These are phyloP conservation scores for Hypoxylon sp. DNA, from an alignment of 2,329 filamentous ascomycete species.

Conservation along the genomic window DNA sequence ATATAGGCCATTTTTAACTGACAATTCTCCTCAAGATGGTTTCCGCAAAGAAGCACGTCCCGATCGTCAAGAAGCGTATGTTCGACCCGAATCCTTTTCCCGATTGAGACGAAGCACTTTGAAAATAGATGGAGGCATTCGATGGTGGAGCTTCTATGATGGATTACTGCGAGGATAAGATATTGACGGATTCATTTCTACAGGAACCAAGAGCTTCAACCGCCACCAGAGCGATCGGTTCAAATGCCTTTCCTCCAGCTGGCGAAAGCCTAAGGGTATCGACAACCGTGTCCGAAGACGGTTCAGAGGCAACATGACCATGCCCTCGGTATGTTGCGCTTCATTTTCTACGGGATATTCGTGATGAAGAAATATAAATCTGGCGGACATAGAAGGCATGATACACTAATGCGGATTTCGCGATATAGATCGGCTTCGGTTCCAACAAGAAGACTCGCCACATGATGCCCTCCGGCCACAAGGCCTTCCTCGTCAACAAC, in stretches of 20 bases:
- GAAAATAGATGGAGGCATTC: slow-evolving; percentile 3
- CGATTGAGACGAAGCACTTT: slow-evolving; percentile 26
- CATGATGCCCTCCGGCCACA: slow-evolving; percentile 99
- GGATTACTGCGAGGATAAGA: slow-evolving; percentile 6
- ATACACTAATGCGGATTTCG: slow-evolving; percentile 39
- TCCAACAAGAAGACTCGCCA: slow-evolving; percentile 99
- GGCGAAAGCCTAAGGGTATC: slow-evolving; percentile 99
- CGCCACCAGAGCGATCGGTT: slow-evolving; percentile 98
- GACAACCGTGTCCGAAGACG: slow-evolving; percentile 97
- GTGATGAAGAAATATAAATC: neutral
- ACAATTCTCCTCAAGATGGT: slow-evolving; percentile 79
- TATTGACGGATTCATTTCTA: slow-evolving; percentile 60
- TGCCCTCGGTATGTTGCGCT: slow-evolving; percentile 90
- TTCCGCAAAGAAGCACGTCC: slow-evolving; percentile 98
- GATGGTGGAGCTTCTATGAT: slow-evolving; percentile 3
- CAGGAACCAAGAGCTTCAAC: slow-evolving; percentile 94
- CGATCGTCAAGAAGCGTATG: slow-evolving; percentile 99
- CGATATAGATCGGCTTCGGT: slow-evolving; percentile 86
- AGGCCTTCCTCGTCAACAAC: slow-evolving; percentile 99
- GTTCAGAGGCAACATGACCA: slow-evolving; percentile 94
- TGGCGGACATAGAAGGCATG: neutral
- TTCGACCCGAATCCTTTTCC: slow-evolving; percentile 56
- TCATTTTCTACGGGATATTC: neutral
- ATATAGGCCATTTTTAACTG: slow-evolving; percentile 26
- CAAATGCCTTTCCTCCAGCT: slow-evolving; percentile 82